Evolutionary conservation across 1,284 basidiomycete genomes (phyloP).

Genomic region (Cryptococcus sp.): DNA sequence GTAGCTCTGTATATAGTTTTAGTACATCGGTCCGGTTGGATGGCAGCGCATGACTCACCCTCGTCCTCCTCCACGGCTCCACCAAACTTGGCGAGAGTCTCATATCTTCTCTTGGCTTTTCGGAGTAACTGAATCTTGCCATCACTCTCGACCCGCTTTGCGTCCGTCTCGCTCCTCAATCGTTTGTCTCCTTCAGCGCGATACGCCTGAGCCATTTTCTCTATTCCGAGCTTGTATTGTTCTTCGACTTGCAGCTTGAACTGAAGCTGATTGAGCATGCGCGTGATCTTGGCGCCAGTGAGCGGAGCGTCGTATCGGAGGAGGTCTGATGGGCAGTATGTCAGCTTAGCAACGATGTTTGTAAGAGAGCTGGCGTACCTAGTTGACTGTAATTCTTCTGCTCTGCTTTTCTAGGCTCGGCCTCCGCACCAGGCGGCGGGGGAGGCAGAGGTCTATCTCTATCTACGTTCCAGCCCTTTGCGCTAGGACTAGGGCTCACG

Average conservation of each 20-base stretch:
- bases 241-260: slow-evolving; percentile 98
- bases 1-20: slow-evolving; percentile 34
- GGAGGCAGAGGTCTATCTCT: slow-evolving; percentile 45
- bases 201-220: slow-evolving; percentile 97
- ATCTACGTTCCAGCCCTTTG: slow-evolving; percentile 17
- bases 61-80: slow-evolving; percentile 77
- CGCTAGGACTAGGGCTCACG: slow-evolving; percentile 31
- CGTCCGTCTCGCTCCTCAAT: slow-evolving; percentile 85
- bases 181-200: slow-evolving; percentile 95
- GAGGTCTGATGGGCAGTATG: slow-evolving; percentile 62
- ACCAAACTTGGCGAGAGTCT: slow-evolving; percentile 91
- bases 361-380: slow-evolving; percentile 27
- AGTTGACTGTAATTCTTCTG: slow-evolving; percentile 51
- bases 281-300: slow-evolving; percentile 93
- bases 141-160: slow-evolving; percentile 90
- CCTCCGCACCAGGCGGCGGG: slow-evolving; percentile 24
- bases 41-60: slow-evolving; percentile 56
- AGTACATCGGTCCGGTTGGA: neutral
- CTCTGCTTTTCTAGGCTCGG: slow-evolving; percentile 19
- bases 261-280: slow-evolving; percentile 98
- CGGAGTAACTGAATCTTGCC: slow-evolving; percentile 93
- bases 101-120: slow-evolving; percentile 91
- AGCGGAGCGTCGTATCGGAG: slow-evolving; percentile 97
- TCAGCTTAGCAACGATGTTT: neutral
- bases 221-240: slow-evolving; percentile 97